A percentile compares a stretch with the other conserved stretches of the same genome.
Conservation (phyloP, 768 basidiomycete genomes). For the Boletellus ananas region DNA sequence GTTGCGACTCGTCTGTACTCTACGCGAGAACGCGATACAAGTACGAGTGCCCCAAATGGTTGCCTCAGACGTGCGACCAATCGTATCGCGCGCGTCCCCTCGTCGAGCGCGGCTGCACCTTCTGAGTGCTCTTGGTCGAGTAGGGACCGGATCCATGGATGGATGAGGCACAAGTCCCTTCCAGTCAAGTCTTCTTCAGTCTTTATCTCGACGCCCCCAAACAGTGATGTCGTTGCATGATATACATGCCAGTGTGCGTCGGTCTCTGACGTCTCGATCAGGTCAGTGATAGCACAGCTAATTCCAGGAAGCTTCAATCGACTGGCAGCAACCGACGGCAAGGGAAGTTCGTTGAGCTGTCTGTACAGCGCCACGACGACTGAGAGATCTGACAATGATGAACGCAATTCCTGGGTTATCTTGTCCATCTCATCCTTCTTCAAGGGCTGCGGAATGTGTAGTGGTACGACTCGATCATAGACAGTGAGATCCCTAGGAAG, state of each 20-base stretch:
- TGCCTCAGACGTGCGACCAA: no score
- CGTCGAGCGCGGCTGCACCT: no score
- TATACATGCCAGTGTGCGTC: neutral
- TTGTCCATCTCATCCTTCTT: neutral
- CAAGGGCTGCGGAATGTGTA: constrained; percentile 1
- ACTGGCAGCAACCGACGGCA: neutral
- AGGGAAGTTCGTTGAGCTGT: neutral
- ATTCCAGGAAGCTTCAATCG: constrained; percentile 2
- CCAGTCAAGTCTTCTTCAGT: no score
- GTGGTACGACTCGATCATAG: neutral
- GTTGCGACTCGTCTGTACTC: no score
- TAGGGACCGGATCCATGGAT: no score
- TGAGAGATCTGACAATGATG: neutral
- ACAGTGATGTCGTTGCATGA: neutral
- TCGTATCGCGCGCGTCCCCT: no score
- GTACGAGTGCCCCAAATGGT: no score
- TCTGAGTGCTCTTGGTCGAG: no score
- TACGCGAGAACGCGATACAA: no score
- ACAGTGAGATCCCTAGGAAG: constrained; percentile 1
- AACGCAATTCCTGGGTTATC: neutral
- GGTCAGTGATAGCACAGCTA: neutral
- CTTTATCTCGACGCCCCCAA: constrained; percentile 8
- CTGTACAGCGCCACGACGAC: neutral
- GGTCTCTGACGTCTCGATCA: neutral
- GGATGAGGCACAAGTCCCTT: no score